phyloP scores from a whole-genome alignment of 78 protist genomes.

The Chrysochromulina tobinii region DNA sequence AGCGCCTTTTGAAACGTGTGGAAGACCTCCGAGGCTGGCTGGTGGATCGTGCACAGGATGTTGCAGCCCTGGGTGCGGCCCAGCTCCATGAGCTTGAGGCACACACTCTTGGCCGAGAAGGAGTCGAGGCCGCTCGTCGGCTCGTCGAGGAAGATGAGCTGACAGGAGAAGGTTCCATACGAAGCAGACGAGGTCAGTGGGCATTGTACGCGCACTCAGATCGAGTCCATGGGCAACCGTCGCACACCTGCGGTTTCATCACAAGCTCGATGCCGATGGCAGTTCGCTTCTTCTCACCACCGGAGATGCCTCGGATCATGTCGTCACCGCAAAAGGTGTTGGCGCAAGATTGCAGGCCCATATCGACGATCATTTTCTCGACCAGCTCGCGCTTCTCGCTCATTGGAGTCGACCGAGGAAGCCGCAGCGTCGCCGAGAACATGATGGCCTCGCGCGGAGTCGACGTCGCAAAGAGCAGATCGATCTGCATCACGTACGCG shows the following conservation, averaged over 20 bases:
- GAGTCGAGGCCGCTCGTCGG: constrained; percentile 65
- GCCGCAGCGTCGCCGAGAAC: constrained; percentile 41
- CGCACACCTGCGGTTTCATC: neutral
- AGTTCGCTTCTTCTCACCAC: constrained; percentile 32
- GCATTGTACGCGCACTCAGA: too few species aligned
- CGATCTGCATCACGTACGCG: constrained; percentile 32
- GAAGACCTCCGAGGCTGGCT: constrained; percentile 55
- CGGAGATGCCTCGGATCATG: constrained; percentile 28
- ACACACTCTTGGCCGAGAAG: constrained; percentile 17
- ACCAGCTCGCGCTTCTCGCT: neutral
- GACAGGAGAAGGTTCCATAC: too few species aligned
- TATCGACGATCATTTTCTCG: neutral
- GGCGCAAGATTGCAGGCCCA: constrained; percentile 10
- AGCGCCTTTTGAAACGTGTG: neutral
- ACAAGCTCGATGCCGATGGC: constrained; percentile 37
- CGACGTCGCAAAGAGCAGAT: neutral
- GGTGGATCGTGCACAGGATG: constrained; percentile 58
- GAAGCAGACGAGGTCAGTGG: too few species aligned
- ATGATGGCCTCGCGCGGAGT: constrained; percentile 37
- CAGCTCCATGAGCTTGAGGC: neutral
- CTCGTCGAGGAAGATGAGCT: constrained; percentile 13
- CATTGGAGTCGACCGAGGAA: neutral
- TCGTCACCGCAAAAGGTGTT: constrained; percentile 17
- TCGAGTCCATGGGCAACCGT: too few species aligned
- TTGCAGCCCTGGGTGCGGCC: neutral